A percentile compares a stretch with the other conserved stretches of the same genome.
phyloP scores from a whole-genome alignment of 2,329 filamentous ascomycete genomes.

The Arthrinium puccinioides region DNA sequence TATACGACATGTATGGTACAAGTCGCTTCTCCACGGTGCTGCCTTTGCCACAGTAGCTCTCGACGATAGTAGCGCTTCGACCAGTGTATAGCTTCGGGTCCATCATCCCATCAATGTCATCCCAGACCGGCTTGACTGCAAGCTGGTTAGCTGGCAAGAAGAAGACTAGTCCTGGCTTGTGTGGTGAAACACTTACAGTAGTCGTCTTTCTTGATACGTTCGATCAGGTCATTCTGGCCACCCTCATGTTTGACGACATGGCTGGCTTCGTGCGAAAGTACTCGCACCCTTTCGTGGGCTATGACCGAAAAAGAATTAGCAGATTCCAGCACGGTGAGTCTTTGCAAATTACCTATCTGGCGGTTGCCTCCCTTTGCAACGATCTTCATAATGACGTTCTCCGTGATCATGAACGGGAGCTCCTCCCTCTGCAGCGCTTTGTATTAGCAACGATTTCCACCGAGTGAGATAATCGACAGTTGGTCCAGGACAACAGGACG shows the following conservation, averaged over 20 bases:
- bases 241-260: constrained; percentile 45
- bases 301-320: too few relatives aligned
- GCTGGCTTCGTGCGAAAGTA: constrained; percentile 70
- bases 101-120: constrained; percentile 61
- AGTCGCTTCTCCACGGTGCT: constrained; percentile 31
- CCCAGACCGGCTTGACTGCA: constrained; percentile 64
- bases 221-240: constrained; percentile 68
- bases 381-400: constrained; percentile 21
- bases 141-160: too few relatives aligned
- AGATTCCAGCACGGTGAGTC: constrained; percentile 59
- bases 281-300: constrained; percentile 54
- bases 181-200: too few relatives aligned
- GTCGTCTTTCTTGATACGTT: constrained; percentile 61
- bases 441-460: too few relatives aligned
- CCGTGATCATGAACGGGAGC: constrained; percentile 76
- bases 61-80: constrained; percentile 36
- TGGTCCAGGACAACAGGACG: too few relatives aligned
- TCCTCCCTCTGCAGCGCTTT: too few relatives aligned
- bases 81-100: constrained; percentile 49
- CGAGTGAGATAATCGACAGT: too few relatives aligned
- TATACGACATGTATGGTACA: constrained; percentile 27
- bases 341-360: too few relatives aligned
- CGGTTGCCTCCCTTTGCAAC: constrained; percentile 18
- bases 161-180: too few relatives aligned
- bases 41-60: constrained; percentile 33